phyloP scores from a whole-genome alignment of 371 early-diverging fungal species.

The Mortierella sp. region DNA sequence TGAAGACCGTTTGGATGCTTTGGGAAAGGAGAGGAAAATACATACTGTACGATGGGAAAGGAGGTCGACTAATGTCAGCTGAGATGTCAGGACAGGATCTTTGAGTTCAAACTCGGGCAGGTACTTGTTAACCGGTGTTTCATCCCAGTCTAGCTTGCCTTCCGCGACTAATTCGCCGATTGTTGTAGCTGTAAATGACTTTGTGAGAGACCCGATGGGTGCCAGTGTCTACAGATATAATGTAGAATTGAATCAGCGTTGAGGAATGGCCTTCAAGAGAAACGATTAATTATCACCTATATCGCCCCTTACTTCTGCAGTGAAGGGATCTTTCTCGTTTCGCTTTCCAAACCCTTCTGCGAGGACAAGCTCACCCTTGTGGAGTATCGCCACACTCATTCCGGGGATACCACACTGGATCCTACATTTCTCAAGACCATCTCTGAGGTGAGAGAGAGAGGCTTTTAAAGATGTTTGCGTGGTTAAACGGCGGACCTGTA shows the following conservation, averaged over 20 bases:
- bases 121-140: slow-evolving; percentile 11
- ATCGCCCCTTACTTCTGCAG: neutral
- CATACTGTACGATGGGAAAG: slow-evolving; percentile 26
- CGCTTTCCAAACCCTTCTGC: neutral
- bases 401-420: neutral
- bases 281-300: neutral
- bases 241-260: neutral
- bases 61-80: slow-evolving; percentile 15
- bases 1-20: neutral
- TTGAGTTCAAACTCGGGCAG: slow-evolving; percentile 6
- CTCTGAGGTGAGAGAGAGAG: neutral
- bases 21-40: no score
- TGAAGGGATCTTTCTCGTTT: neutral
- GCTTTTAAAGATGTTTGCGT: neutral
- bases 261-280: neutral
- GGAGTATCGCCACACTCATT: neutral
- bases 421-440: neutral
- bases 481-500: neutral
- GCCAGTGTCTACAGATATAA: slow-evolving; percentile 11
- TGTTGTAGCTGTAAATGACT: slow-evolving; percentile 22
- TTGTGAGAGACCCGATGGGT: slow-evolving; percentile 30
- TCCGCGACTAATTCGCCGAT: slow-evolving; percentile 32
- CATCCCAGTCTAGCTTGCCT: slow-evolving; percentile 27
- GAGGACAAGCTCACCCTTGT: neutral
- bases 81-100: neutral